Conservation (phyloP, 306 rosid genomes). For the Rosa multiflora region DNA sequence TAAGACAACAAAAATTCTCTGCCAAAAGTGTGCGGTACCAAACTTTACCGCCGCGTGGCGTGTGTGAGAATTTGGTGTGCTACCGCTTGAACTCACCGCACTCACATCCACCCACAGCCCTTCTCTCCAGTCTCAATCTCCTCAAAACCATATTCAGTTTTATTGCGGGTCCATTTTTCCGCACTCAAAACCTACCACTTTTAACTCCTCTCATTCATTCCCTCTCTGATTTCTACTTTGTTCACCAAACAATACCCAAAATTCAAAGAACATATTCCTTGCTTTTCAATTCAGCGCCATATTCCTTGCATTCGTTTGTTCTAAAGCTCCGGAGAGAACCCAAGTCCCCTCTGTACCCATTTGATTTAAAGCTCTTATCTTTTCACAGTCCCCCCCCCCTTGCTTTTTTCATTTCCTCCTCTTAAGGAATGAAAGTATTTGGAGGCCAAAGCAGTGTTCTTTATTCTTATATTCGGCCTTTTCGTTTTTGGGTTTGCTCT, state of each 20-base stretch:
- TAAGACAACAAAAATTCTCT: no score
- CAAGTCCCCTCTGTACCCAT: conserved; percentile 12
- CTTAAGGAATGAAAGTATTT: conserved; percentile 12
- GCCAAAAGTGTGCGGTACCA: neutral
- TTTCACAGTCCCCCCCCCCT: neutral
- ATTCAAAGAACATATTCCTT: conserved; percentile 30
- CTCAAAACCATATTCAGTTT: neutral
- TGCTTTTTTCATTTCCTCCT: neutral
- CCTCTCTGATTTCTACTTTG: neutral
- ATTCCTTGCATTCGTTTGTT: neutral
- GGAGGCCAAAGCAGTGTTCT: conserved; percentile 6
- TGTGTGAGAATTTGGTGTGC: neutral
- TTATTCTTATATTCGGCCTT: conserved; percentile 17
- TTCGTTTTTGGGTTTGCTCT: conserved; percentile 12
- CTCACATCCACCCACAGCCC: neutral
- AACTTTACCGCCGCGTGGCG: neutral
- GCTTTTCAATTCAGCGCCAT: conserved; percentile 19
- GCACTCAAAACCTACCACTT: conserved; percentile 1
- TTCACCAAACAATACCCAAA: neutral
- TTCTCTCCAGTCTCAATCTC: neutral
- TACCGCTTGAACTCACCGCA: neutral
- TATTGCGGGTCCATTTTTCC: neutral
- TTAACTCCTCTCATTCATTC: neutral
- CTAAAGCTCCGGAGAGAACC: conserved; percentile 14
- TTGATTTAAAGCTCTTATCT: conserved; percentile 26